Base-by-base conservation (phyloP, 2,329 filamentous ascomycete genomes). In the Monosporascus sp. region DNA sequence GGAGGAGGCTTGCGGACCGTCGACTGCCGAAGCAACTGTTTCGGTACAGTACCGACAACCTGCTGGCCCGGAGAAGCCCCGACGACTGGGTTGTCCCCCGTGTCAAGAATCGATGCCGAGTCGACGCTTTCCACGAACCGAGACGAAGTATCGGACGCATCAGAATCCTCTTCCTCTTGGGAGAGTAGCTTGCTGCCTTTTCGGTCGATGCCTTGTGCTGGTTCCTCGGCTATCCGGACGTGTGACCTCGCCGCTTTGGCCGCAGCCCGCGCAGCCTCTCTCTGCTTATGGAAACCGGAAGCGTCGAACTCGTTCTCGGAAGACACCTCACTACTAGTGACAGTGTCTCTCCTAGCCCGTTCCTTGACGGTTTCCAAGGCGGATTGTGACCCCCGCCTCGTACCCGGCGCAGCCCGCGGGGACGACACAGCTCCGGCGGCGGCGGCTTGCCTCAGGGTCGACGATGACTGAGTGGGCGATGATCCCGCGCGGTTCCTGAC, bases 401-500 rank as follows among this genome's bases (percentile, higher is more conserved):
- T 72, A 50, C 60, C 75, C 58, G 57, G 75, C 54, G 60, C 74
- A 63, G 74, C 69, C 4, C 77, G 72, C 6, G 78, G 78, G 2
- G 79, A 79, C 3, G 76, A 70, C 49, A 74, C 68, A 9, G 70
- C 71, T 3, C 74, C 73, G 3, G 31, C 31, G 5, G 31, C 31
- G 5, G 31, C 31, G 3, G 79, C 76, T 55, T 86, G 84, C 45
- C 78, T 77, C 25, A 83, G 70, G 54, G 80, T 83, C 17, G 85
- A 85, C 15, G 31, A 35, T 35, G 80, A 82, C 60, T 90, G 86
- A 38, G 89, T 85, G 3, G 93, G 93, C 48, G 93, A 97, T 1
- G 92, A 97, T 11, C 90, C 93, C 25, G 92, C 89, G 52, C 93
- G 85, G 60, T 85, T 85, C 31, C 92, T 83, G 44, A 96, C 81